Evolutionary conservation across 2,329 filamentous ascomycete species (phyloP).

Genomic region (Ceratocystis diversiconidia): DNA sequence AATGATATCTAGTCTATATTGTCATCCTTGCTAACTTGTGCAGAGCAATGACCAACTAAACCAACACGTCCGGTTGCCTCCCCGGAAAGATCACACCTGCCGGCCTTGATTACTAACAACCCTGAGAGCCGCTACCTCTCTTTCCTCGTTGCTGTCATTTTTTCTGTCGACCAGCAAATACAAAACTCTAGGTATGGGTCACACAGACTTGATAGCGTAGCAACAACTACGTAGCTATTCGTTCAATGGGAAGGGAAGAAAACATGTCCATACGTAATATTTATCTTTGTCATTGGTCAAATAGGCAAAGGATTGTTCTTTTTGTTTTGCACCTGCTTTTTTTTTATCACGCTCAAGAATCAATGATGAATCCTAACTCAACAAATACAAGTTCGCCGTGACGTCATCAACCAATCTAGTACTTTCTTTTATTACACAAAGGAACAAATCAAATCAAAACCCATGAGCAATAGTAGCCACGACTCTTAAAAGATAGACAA

Average conservation of each 20-base stretch:
- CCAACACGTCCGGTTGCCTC: background rate
- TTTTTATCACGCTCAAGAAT: background rate
- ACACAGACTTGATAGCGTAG: background rate
- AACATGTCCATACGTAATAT: background rate
- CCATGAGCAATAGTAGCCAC: background rate
- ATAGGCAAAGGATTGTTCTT: no score
- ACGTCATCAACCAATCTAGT: background rate
- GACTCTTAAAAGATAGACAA: background rate
- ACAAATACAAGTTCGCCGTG: background rate
- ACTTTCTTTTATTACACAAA: no score
- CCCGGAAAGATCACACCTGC: background rate
- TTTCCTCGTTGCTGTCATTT: background rate
- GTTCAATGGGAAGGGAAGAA: background rate
- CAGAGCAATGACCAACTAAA: constrained; percentile 26
- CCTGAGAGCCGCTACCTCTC: no score
- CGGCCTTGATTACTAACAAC: background rate
- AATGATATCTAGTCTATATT: background rate
- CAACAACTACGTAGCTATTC: background rate
- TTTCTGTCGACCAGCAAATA: background rate
- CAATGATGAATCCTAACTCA: background rate
- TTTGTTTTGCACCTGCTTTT: background rate
- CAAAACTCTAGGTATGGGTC: no score
- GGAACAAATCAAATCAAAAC: background rate
- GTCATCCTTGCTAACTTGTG: background rate
- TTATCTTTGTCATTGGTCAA: no score